Evolutionary conservation across 2,329 filamentous ascomycete species (phyloP), one percentile per base, ranked within the genome.

Genomic region (Aspergillus sp.): DNA sequence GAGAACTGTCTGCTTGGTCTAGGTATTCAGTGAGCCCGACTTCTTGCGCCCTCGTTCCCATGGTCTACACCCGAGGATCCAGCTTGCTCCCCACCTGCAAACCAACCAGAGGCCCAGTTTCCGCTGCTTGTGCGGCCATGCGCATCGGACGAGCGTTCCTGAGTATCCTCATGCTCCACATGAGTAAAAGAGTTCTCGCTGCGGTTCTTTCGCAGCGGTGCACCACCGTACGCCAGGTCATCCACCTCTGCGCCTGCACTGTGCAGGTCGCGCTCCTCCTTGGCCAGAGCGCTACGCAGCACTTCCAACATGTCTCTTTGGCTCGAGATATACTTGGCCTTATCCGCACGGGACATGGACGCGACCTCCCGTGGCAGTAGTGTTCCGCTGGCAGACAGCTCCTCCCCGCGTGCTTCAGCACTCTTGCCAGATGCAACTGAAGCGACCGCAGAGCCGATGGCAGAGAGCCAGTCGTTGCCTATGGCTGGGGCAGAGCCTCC

Each of bases 141-240:
- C 13, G 57, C 56, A 8, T 52, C 55, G n/a, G 64, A 60, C 23
- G 47, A 67, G 38, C 68, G 68, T 32, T 66, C 68, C 68, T 80
- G 69, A 5, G 74, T 62, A 58, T 87, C 89, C 71, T 93, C 90
- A 36, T 88, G 87, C 63, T 95, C 90, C 66, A 96, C 91, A 73
- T 91, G 90, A 71, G 96, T 92, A 71, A 97, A 97, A 68, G 96
- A 94, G 19, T 85, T 86, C 73, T 96, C 92, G 74, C 91, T 96
- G 64, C 88, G 87, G 71, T 90, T 94, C 79, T 94, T 94, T 68
- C 86, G 89, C 69, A 96, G 62, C 25, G 70, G 65, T 19, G 73
- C 62, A 6, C 78, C 78, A 5, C 78, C 78, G 57, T 79, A 80
- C 25, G 77, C 77, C 13, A 80, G 71, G 48, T 75, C 75, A 13